These are phyloP conservation scores for Colletotrichum sp. DNA, from an alignment of 2,329 filamentous ascomycete genomes.

Conservation along the genomic window DNA sequence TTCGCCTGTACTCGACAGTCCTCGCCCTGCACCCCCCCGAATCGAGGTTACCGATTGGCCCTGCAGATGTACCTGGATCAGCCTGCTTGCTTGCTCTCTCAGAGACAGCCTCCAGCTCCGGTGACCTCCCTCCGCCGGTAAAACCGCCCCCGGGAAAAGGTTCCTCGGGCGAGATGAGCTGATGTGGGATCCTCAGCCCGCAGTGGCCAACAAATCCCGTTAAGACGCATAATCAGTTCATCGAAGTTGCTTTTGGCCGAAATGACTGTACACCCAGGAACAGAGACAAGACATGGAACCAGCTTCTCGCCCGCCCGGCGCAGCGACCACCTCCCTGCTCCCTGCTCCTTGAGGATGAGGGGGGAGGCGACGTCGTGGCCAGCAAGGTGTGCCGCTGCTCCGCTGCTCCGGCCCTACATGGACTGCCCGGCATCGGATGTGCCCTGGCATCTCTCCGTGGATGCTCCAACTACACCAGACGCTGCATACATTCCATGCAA, in stretches of 20 bases:
- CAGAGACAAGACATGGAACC: not conserved
- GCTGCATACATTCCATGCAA: not conserved
- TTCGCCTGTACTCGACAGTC: not conserved
- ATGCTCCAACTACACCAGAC: not conserved
- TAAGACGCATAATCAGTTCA: constrained; percentile 7
- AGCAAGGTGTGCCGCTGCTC: constrained; percentile 20
- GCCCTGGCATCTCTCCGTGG: constrained; percentile 8
- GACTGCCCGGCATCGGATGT: constrained; percentile 20
- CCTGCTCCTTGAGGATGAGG: not conserved
- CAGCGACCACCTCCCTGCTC: not conserved
- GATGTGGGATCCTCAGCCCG: not conserved
- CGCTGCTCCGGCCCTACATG: constrained; percentile 12
- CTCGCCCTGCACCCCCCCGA: not conserved
- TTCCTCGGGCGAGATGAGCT: not conserved
- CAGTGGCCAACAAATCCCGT: not conserved
- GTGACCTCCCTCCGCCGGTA: not conserved
- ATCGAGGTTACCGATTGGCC: not conserved
- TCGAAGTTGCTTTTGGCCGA: not conserved
- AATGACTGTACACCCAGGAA: not conserved
- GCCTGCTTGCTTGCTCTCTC: not conserved
- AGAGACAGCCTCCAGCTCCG: not conserved
- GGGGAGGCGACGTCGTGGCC: constrained; percentile 1
- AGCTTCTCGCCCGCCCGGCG: not conserved
- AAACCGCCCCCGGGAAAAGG: not conserved
- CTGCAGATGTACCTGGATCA: not conserved